Conservation (phyloP, 1,284 basidiomycete genomes). For the Rhodotorula sp. region DNA sequence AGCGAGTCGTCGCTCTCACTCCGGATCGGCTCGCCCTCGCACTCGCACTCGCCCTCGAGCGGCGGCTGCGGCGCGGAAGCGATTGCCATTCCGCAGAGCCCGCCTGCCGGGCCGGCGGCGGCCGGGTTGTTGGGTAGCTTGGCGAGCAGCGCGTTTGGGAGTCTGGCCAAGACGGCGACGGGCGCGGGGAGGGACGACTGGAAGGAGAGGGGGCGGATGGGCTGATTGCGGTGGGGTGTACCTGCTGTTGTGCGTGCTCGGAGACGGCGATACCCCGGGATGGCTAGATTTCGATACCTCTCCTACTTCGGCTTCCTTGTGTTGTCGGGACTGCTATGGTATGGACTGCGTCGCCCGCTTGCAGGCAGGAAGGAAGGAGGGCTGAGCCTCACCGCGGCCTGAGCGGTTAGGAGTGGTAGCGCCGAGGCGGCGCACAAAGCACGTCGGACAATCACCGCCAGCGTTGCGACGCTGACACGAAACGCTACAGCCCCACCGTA, state of each 20-base stretch:
- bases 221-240: background rate
- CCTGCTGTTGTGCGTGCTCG: background rate
- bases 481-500: background rate
- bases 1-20: slow-evolving; percentile 10
- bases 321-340: too few species aligned
- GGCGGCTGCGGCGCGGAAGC: too few species aligned
- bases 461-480: background rate
- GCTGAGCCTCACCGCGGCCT: too few species aligned
- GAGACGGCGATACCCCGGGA: background rate
- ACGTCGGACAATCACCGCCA: background rate
- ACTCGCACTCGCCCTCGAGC: too few species aligned
- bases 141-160: slow-evolving; percentile 5
- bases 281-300: background rate
- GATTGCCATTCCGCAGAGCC: too few species aligned
- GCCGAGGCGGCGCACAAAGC: too few species aligned
- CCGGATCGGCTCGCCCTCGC: background rate
- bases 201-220: slow-evolving; percentile 4
- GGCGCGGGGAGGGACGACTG: background rate
- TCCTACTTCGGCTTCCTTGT: too few species aligned
- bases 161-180: background rate
- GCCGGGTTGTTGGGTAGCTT: slow-evolving; percentile 3
- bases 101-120: background rate
- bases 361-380: too few species aligned
- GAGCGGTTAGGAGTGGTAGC: too few species aligned
- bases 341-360: too few species aligned